Percentiles rank a stretch among this genome's conserved stretches.
phyloP scores from a whole-genome alignment of 2,329 filamentous ascomycete species.

The Beauveria rudraprayagi region DNA sequence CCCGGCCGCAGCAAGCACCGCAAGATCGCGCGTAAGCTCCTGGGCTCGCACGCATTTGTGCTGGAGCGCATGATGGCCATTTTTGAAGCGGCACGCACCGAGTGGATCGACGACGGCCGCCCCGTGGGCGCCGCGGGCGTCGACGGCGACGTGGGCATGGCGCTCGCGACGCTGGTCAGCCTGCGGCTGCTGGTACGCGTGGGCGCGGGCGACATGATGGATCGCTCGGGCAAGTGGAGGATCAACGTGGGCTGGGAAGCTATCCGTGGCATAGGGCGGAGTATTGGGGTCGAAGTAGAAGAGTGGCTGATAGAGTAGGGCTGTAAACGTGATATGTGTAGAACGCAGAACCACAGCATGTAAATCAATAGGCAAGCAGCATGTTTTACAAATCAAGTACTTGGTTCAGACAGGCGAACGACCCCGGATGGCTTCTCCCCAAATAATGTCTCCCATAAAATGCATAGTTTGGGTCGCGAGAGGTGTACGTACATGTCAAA shows the following conservation, averaged over 20 bases:
- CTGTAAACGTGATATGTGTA: neutral
- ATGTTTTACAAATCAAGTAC: neutral
- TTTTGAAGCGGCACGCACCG: conserved; percentile 55
- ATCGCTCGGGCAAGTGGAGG: conserved; percentile 65
- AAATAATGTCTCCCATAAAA: neutral
- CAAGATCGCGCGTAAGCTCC: conserved; percentile 67
- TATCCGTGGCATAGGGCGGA: conserved; percentile 60
- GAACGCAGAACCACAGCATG: neutral
- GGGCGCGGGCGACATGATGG: conserved; percentile 56
- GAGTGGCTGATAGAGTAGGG: conserved; percentile 63
- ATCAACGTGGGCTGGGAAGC: conserved; percentile 76
- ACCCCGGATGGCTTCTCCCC: neutral
- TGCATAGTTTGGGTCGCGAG: neutral
- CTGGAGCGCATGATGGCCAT: conserved; percentile 74
- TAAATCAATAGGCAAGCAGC: neutral
- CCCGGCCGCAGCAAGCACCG: conserved; percentile 45
- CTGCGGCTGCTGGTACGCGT: conserved; percentile 61
- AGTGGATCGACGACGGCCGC: conserved; percentile 37
- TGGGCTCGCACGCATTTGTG: conserved; percentile 69
- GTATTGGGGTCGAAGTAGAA: conserved; percentile 68
- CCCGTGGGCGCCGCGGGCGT: conserved; percentile 25
- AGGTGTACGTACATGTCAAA: neutral
- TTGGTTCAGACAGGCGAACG: neutral
- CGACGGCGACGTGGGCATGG: conserved; percentile 52
- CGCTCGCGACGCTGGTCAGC: conserved; percentile 64